Evolutionary conservation across 1,284 basidiomycete species (phyloP), one percentile per base, ranked within the genome.

Genomic region (Farysia itapuensis): DNA sequence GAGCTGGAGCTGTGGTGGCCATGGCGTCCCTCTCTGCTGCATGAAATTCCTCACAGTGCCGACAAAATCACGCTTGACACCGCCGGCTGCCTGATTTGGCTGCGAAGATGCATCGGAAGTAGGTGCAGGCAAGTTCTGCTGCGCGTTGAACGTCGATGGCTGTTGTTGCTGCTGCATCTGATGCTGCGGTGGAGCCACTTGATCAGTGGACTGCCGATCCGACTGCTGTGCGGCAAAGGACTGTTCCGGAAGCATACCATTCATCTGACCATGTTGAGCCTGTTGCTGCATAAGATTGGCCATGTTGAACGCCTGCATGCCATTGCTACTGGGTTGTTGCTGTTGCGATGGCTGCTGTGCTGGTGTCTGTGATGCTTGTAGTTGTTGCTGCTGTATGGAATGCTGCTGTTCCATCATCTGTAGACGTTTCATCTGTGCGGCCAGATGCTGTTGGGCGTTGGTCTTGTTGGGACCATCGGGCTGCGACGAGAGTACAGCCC

Each of bases 41-140:
- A 72, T 61, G 29, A 74, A 74, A 30, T 57, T 42, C 20, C 58
- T 58, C n/a, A 74, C 67, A 5, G 64, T 63, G 14, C 51, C 56
- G 25, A 66, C 34, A 40, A 74, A 70, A 34, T 70, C 67, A n/a
- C 54, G 53, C 30, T 64, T 64, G 19, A 43, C 40, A 11, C 32
- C 31, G 11, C 18, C 43, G 19, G 47, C 35, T 2, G 43, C 26
- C 5, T 35, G 37, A 28, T 51, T 35, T 9, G 34, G 9, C 22
- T 20, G 13, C 9, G 34, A 35, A 7, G 34, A 16, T 16, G 20
- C 31, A 8, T 8, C 34, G 18, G 34, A 35, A 22, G 6, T 22
- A 23, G 37, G 42, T 23, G 34, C 39, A 14, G 19, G 30, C 26
- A 16, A 33, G 16, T 50, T 39, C 31, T 29, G 32, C 32, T 45